Base-by-base conservation (phyloP, 345 rosid species). In the Conringia planisiliqua region DNA sequence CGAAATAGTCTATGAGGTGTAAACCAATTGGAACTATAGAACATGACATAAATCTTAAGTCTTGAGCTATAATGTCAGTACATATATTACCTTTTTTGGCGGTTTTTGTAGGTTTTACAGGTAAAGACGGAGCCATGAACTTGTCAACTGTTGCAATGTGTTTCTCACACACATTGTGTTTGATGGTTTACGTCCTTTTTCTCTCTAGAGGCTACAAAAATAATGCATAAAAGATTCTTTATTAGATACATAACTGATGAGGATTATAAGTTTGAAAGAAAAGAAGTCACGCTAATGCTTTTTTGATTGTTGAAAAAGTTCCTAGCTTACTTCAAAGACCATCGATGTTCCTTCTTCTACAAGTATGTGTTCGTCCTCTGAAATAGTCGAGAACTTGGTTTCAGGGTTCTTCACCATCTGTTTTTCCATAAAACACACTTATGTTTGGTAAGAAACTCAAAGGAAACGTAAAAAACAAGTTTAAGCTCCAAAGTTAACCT, bases 351-450 rank as follows among this genome's bases (percentile, higher is more conserved):
- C 73, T 65, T 71, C 76, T 22, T 29, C 55, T 65, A 57, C 36
- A 26, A 56, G 52, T 33, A 13, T 70, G n/a, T 75, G 39, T 22
- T 79, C 85, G 13, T 84, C 86, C 58, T 83, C 88, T 30, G 85
- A 24, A 71, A 83, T 80, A 11, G 78, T 84, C 13, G 64, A 5
- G 79, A 91, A 87, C 67, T 79, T 89, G 11, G 72, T 83, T 30
- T 81, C 92, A 3, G 86, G 86, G 61, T 80, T 86, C 40, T 77
- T 89, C 65, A 73, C 88, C 87, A 83, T 83, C 97, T 91, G 72
- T 4, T 57, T 47, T 47, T 20, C 52, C 17, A 17, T 56, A 20
- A 4, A 70, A 29, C 5, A 47, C 38, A 62, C 36, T 62, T 33
- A 12, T 17, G 6, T 32, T 61, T 62, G 42, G 51, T 70, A 55